These are phyloP conservation scores for Botrytis deweyae DNA, from an alignment of 2,329 filamentous ascomycete genomes.

Conservation along the genomic window DNA sequence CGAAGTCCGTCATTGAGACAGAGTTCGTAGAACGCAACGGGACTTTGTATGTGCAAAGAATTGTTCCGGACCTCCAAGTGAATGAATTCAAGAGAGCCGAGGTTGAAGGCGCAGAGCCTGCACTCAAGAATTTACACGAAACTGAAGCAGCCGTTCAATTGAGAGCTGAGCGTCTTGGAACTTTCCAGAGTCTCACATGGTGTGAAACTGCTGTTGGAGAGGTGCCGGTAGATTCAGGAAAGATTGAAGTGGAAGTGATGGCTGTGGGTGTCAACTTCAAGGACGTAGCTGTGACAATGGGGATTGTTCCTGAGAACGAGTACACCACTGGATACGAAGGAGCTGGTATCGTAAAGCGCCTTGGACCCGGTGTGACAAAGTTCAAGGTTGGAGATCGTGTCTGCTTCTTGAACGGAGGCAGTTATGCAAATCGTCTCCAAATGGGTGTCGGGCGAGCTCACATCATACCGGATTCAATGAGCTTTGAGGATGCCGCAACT, in stretches of 20 bases:
- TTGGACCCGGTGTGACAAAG: slow-evolving; percentile 30
- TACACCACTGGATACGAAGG: slow-evolving; percentile 30
- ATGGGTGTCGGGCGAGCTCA: slow-evolving; percentile 24
- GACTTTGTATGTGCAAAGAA: slow-evolving; percentile 31
- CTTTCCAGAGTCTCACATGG: slow-evolving; percentile 22
- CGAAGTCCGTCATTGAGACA: slow-evolving; percentile 26
- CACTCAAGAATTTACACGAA: slow-evolving; percentile 9
- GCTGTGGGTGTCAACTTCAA: slow-evolving; percentile 29
- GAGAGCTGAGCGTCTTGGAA: slow-evolving; percentile 22
- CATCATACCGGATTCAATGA: slow-evolving; percentile 42
- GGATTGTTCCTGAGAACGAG: slow-evolving; percentile 28
- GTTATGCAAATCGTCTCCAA: slow-evolving; percentile 24
- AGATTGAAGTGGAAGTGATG: slow-evolving; percentile 31
- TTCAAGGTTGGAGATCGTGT: slow-evolving; percentile 34
- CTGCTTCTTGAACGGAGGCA: slow-evolving; percentile 17
- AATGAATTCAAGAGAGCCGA: slow-evolving; percentile 16
- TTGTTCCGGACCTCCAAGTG: slow-evolving; percentile 33
- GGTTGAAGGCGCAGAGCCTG: not conserved
- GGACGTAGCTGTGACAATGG: slow-evolving; percentile 29
- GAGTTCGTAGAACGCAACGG: slow-evolving; percentile 39
- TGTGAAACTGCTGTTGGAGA: slow-evolving; percentile 15
- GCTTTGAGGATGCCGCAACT: slow-evolving; percentile 43
- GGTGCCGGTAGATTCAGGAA: slow-evolving; percentile 10
- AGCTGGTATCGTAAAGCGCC: slow-evolving; percentile 34
- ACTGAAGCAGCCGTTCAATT: slow-evolving; percentile 12